Evolutionary conservation across 768 basidiomycete genomes (phyloP).

Genomic region (Naematelia encephala): DNA sequence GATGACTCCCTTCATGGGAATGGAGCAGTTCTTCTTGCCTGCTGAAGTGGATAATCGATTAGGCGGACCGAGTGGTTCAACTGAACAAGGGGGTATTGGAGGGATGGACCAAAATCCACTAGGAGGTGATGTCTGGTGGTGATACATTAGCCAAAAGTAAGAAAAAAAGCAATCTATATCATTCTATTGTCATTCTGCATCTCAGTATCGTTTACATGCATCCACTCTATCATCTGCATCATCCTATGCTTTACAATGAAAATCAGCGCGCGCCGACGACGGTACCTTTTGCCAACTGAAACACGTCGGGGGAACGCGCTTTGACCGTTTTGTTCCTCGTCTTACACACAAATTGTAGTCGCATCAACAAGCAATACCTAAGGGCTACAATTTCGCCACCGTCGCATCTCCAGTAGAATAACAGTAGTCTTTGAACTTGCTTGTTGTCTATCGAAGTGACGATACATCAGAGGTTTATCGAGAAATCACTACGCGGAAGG

Average conservation of each 20-base stretch:
- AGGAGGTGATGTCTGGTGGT: constrained; percentile 20
- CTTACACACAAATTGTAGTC: not conserved
- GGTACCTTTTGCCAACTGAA: too few relatives aligned
- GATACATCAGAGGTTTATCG: not conserved
- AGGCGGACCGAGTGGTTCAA: constrained; percentile 19
- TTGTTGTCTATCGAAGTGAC: too few relatives aligned
- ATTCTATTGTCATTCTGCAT: too few relatives aligned
- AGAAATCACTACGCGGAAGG: not conserved
- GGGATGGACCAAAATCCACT: constrained; percentile 3
- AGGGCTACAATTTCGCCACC: too few relatives aligned
- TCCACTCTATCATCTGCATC: too few relatives aligned
- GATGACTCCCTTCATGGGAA: constrained; percentile 38
- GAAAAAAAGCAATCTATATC: too few relatives aligned
- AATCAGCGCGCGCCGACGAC: too few relatives aligned
- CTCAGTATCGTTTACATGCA: too few relatives aligned
- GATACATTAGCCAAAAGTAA: too few relatives aligned
- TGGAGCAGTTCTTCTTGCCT: constrained; percentile 50
- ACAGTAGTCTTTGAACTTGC: too few relatives aligned
- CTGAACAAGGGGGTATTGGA: not conserved
- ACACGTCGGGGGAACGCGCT: not conserved
- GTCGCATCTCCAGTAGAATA: too few relatives aligned
- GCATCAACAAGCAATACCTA: not conserved
- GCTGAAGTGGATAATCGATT: constrained; percentile 40
- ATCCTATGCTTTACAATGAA: too few relatives aligned
- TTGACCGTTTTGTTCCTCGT: not conserved